phyloP scores from a whole-genome alignment of 169 alveolate species.

The Plasmodium knowlesi region DNA sequence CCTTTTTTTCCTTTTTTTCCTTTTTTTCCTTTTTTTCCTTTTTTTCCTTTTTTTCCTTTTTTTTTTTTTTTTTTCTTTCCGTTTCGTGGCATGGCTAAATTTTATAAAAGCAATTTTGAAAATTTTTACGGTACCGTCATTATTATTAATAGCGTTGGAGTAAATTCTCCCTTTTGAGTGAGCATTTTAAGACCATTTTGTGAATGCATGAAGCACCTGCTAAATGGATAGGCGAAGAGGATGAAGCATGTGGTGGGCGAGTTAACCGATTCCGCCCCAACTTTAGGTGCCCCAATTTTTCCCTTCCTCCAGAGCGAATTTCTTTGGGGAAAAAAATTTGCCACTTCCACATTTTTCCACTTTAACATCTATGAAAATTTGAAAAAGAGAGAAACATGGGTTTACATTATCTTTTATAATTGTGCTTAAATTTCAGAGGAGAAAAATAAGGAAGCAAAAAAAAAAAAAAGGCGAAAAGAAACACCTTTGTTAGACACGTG shows the following conservation, averaged over 20 bases:
- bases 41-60: background rate
- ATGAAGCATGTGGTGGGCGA: background rate
- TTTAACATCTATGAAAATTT: slow-evolving; percentile 17
- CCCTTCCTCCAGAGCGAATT: background rate
- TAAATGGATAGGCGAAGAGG: too few relatives aligned
- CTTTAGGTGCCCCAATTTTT: background rate
- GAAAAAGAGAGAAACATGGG: slow-evolving; percentile 3
- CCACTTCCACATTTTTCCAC: background rate
- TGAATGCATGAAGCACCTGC: background rate
- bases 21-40: background rate
- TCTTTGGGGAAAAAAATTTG: background rate
- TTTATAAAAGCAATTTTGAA: background rate
- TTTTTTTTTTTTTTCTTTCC: background rate
- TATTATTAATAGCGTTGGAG: background rate
- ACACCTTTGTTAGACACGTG: background rate
- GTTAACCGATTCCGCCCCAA: background rate
- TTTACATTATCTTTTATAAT: slow-evolving; percentile 15
- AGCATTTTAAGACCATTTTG: background rate
- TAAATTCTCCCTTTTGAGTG: background rate
- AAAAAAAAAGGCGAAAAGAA: background rate
- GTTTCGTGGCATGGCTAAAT: background rate
- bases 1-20: background rate
- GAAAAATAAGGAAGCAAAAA: background rate
- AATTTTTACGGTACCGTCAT: background rate
- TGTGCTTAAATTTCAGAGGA: background rate